Percentiles rank a stretch among this genome's conserved stretches.
Conservation (phyloP, 2,329 filamentous ascomycete genomes). For the Zasmidium citrigriseum region DNA sequence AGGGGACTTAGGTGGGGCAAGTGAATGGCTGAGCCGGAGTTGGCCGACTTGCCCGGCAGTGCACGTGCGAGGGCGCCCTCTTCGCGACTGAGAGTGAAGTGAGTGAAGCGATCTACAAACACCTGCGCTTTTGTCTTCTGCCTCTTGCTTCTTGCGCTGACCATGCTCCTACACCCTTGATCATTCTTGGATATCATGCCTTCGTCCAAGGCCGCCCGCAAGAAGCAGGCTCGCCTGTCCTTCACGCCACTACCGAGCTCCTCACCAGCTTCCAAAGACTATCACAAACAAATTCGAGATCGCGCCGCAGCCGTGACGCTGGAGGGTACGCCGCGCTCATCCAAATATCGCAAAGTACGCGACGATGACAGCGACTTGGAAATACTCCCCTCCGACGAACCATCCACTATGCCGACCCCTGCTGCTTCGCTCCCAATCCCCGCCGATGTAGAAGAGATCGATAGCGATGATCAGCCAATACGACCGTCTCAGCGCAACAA, state of each 20-base stretch:
- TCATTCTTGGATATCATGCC: constrained; percentile 7
- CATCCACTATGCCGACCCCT: constrained; percentile 22
- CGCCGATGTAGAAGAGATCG: constrained; percentile 14
- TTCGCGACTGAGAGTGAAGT: too few relatives aligned
- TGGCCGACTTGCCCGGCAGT: too few relatives aligned
- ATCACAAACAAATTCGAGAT: constrained; percentile 35
- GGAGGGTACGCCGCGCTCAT: constrained; percentile 28
- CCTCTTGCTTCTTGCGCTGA: not conserved
- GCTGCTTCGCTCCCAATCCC: constrained; percentile 21
- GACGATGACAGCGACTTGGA: constrained; percentile 13
- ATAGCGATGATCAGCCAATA: constrained; percentile 27
- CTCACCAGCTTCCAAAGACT: constrained; percentile 38
- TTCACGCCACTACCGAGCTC: constrained; percentile 46
- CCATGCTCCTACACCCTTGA: not conserved
- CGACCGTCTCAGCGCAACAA: constrained; percentile 22
- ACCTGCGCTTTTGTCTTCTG: too few relatives aligned
- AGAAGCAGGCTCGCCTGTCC: constrained; percentile 44
- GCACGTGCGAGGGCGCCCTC: too few relatives aligned
- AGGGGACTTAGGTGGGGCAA: too few relatives aligned
- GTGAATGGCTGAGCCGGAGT: too few relatives aligned
- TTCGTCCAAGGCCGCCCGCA: constrained; percentile 22
- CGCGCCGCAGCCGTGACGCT: constrained; percentile 38
- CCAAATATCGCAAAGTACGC: constrained; percentile 30
- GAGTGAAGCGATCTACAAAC: too few relatives aligned
- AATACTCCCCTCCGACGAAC: constrained; percentile 10